Evolutionary conservation across 768 basidiomycete species (phyloP), one percentile per base, ranked within the genome.

Genomic region (Tylopilus balloui): DNA sequence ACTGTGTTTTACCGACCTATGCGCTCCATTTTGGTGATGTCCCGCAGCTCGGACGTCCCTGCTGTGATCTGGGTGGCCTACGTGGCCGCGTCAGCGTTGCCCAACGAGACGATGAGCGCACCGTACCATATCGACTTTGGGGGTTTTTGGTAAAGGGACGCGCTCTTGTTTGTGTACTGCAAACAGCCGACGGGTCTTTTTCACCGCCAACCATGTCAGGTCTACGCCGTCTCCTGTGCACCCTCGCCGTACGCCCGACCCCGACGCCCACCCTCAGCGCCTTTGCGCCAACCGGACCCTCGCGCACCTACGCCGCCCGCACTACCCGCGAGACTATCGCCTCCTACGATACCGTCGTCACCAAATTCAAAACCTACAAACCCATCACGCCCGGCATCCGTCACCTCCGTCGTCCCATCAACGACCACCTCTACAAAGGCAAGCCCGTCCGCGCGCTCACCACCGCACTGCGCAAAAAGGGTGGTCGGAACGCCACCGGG

Each of bases 21-120:
- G 52, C 90, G 87, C 79, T 92, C 90, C 82, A 92, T 90, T 77
- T 89, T 90, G 47, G 88, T 90, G 51, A 91, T 85, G 60, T 92
- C 90, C 52, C 88, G 79, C 50, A 92, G 69, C 66, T 91, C 87
- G 35, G 86, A 81, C 40, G 84, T 82, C 34, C 84, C 85, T 54
- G 88, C 84, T 1, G 83, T 70, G 59, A 92, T 92, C 64, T 86
- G 80, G 65, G 86, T 77, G 12, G 84, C 80, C 83, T 78, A 24
- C 34, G 32, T 43, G 15, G 39, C 10, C 50, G 56, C 36, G 23
- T 58, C 37, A 51, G 53, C 23, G 43, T 34, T 19, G 27, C 35
- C n/a, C 21, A 35, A 20, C 38, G 10, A 34, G 24, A 36, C 23
- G 14, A 39, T 21, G 12, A n/a, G 31, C 35, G 9, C 25, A 23